Evolutionary conservation across 2,329 filamentous ascomycete genomes (phyloP), one percentile per base, ranked within the genome.

Genomic region (Rhinocladiella mackenziei): DNA sequence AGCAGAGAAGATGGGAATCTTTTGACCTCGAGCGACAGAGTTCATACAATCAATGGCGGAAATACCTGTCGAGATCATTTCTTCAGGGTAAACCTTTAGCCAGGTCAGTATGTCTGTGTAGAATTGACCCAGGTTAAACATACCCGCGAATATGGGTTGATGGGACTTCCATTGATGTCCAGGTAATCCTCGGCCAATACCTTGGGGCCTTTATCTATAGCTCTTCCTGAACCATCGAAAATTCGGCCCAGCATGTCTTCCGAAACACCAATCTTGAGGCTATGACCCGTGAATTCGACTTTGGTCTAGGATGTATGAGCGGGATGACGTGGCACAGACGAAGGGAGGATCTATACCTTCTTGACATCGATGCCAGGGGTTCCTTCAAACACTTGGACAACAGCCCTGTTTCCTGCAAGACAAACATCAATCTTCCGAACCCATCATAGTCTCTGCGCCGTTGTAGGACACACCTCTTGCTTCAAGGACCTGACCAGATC

Each of bases 31-130:
- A 55, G 94, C 92, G 68, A 97, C 94, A 51, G 85, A 89, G 76
- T 89, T 89, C 91, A 97, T 97, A 51, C 89, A 95, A 66, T 97
- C 91, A 62, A 98, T 97, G 64, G 92, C 89, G 52, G 91, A 97
- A 68, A 98, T 98, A 81, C 92, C 92, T 35, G 92, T 98, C 25
- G 91, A 92, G 62, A 98, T 97, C 91, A 98, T 98, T 73, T 98
- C 94, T 74, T 98, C 92, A 62, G 92, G 92, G 66, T 98, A 98
- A 58, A 95, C 87, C 88, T 94, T 54, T 28, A 48, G n/a, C 43
- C 44, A 25, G 19, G 55, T 55, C 35, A 54, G 50, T 31, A 29
- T 34, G 25, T n/a, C 13, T 28, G 19, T 3, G 18, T 7, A 26
- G 40, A 28, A 17, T 8, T 4, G 28, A 23, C 7, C 31, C 31